These are phyloP conservation scores for Penicillium ochrochloron DNA, from an alignment of 495 filamentous ascomycete genomes.

Conservation along the genomic window DNA sequence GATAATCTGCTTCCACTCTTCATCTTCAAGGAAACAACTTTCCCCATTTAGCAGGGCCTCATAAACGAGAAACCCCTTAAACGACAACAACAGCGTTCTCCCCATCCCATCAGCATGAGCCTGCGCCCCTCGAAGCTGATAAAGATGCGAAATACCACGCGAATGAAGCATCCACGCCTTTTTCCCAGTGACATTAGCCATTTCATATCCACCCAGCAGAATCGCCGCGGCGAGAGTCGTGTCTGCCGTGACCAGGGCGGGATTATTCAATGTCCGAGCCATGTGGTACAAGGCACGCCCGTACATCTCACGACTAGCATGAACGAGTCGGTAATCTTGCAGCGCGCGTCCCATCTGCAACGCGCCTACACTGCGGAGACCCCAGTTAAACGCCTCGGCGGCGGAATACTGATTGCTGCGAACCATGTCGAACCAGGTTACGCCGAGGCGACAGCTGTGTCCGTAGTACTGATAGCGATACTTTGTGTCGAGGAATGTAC, in stretches of 20 bases:
- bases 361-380: slow-evolving; percentile 21
- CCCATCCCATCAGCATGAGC: slow-evolving; percentile 35
- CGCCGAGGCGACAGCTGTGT: slow-evolving; percentile 23
- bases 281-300: slow-evolving; percentile 23
- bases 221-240: slow-evolving; percentile 31
- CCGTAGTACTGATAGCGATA: slow-evolving; percentile 24
- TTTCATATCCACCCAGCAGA: slow-evolving; percentile 40
- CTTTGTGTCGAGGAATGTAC: slow-evolving; percentile 24
- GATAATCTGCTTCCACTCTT: slow-evolving; percentile 38
- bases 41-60: slow-evolving; percentile 33
- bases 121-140: slow-evolving; percentile 35
- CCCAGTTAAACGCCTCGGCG: slow-evolving; percentile 18
- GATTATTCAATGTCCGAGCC: slow-evolving; percentile 16
- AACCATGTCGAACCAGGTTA: slow-evolving; percentile 31
- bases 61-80: slow-evolving; percentile 37
- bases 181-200: slow-evolving; percentile 31
- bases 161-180: slow-evolving; percentile 43
- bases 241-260: slow-evolving; percentile 26
- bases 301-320: slow-evolving; percentile 33
- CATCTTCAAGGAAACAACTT: slow-evolving; percentile 35
- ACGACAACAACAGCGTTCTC: slow-evolving; percentile 34
- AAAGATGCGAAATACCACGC: slow-evolving; percentile 36
- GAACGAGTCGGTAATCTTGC: slow-evolving; percentile 20
- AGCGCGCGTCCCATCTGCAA: slow-evolving; percentile 27
- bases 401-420: slow-evolving; percentile 15